These are phyloP conservation scores for Auricularia auricula-judae DNA, from an alignment of 768 basidiomycete species.

Conservation along the genomic window DNA sequence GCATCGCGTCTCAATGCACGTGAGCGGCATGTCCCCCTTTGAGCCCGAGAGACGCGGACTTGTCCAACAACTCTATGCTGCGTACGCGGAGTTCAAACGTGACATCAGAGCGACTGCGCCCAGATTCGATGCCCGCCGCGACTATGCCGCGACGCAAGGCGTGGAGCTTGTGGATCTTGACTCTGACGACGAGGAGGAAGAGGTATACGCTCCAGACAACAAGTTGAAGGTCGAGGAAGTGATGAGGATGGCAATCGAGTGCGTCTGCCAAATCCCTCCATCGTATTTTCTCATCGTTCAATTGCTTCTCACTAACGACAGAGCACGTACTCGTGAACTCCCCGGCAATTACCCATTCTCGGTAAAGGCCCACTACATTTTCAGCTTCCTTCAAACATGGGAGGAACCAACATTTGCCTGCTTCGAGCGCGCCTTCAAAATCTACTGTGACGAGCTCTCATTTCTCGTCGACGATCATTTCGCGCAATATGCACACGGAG, in stretches of 20 bases:
- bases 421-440: constrained; percentile 27
- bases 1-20: not conserved
- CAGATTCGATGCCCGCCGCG: not conserved
- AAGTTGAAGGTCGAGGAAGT: not conserved
- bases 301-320: constrained; percentile 15
- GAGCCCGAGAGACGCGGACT: not conserved
- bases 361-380: constrained; percentile 43
- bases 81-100: not conserved
- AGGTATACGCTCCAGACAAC: not conserved
- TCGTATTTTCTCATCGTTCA: not conserved
- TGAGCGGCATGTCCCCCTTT: not conserved
- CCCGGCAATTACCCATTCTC: constrained; percentile 53
- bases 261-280: not conserved
- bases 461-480: constrained; percentile 41
- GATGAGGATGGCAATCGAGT: not conserved
- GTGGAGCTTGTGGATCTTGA: not conserved
- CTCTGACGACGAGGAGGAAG: not conserved
- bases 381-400: constrained; percentile 37
- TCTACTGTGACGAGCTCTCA: constrained; percentile 29
- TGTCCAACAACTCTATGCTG: not conserved
- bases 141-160: not conserved
- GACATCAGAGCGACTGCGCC: not conserved
- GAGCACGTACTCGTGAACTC: constrained; percentile 60
- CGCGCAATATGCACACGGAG: constrained; percentile 37
- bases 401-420: constrained; percentile 32